Evolutionary conservation across 2,329 filamentous ascomycete species (phyloP), one percentile per base, ranked within the genome.

Genomic region (Pezicula carpinea): DNA sequence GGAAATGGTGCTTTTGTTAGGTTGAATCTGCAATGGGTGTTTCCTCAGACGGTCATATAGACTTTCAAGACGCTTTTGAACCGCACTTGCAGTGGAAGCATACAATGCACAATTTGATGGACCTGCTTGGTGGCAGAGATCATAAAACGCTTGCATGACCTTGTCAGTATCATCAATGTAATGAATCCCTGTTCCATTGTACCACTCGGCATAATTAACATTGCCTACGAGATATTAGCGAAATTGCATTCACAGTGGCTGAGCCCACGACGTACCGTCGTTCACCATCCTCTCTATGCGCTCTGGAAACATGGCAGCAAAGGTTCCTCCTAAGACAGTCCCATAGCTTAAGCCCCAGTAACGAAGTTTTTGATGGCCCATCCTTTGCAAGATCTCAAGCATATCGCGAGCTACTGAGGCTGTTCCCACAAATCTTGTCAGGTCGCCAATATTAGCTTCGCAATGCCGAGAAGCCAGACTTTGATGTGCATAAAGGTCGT

Each of bases 291-390:
- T 64, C 0, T 66, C 69, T 10, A 73, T 57, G 18, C 62, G 56
- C 2, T 56, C 61, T 2, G 69, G 69, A 47, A 64, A 69, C 63
- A 70, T 64, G 4, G 64, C 64, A 8, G 68, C 68, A 46, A 71
- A 70, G 2, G 63, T 68, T 31, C 65, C 66, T 2, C 68, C 68
- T 8, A 70, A 59, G 7, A 66, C 53, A 4, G 65, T 69, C 5
- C 69, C 69, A 48, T 76, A 77, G 4, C 71, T 75, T 34, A 75
- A 66, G 0, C 73, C 72, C 59, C 70, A 67, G 52, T 74, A 76
- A 54, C 70, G 68, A 22, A 75, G 53, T 51, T 56, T 56, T 45
- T 49, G 53, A 51, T 43, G 50, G 51, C 39, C 51, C 51, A 36
- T 59, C 49, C 40, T 51, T 39, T 38, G 59, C 59, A 59, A 42